Percentiles rank a stretch among this genome's conserved stretches.
phyloP scores from a whole-genome alignment of 805 yeast genomes.

The Yamadazyma philogaea region DNA sequence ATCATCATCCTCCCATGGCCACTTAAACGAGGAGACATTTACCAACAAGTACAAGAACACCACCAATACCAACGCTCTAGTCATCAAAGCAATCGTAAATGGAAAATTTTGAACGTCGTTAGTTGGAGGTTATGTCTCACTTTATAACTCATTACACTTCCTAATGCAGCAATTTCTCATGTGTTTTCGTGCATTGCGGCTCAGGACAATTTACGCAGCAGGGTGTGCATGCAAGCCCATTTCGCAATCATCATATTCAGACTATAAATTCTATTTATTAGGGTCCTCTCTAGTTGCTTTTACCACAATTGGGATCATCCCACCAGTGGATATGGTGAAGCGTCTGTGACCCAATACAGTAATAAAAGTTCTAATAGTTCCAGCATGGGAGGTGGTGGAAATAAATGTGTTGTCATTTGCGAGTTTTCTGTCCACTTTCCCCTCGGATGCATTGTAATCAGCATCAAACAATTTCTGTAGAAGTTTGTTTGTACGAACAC shows the following conservation, averaged over 20 bases:
- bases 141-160: background rate
- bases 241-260: background rate
- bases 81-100: background rate
- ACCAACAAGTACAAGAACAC: background rate
- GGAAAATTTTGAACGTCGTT: background rate
- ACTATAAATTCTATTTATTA: background rate
- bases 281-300: conserved; percentile 30
- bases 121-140: background rate
- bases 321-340: conserved; percentile 62
- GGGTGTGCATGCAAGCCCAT: too few relatives aligned
- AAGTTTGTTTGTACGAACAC: conserved; percentile 45
- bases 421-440: conserved; percentile 11
- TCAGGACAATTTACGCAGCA: too few relatives aligned
- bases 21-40: conserved; percentile 1
- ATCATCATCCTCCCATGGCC: conserved; percentile 14
- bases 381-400: conserved; percentile 53
- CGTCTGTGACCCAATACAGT: conserved; percentile 49
- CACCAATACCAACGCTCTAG: background rate
- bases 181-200: too few relatives aligned
- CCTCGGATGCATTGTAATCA: conserved; percentile 11
- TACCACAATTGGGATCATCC: conserved; percentile 59
- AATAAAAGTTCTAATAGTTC: conserved; percentile 46
- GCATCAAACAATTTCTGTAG: conserved; percentile 32
- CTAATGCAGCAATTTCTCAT: background rate
- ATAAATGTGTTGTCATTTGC: conserved; percentile 22